Conservation (phyloP, 2,329 filamentous ascomycete genomes). For the Trichoderma koningiopsis region DNA sequence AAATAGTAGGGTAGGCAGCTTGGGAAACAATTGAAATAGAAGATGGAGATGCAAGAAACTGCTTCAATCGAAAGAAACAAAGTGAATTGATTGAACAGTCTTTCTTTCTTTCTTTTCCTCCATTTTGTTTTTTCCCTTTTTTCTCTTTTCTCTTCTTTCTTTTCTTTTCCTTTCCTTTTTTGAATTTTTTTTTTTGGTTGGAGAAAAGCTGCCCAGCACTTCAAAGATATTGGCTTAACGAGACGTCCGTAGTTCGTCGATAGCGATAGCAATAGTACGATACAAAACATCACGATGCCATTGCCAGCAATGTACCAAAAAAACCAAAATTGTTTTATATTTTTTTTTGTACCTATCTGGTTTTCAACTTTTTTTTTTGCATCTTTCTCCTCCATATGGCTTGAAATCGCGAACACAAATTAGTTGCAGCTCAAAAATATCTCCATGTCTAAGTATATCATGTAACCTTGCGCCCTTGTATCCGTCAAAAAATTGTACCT, state of each 20-base stretch:
- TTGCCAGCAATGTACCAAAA: background rate
- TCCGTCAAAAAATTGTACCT: background rate
- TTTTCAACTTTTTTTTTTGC: background rate
- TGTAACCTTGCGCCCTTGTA: background rate
- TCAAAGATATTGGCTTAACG: too few species aligned
- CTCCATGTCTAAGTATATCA: constrained; percentile 23
- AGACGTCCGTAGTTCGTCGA: too few species aligned
- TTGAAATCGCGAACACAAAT: background rate
- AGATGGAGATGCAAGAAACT: background rate
- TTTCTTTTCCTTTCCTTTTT: too few species aligned
- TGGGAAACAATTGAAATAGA: background rate
- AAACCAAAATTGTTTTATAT: background rate
- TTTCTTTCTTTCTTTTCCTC: too few species aligned
- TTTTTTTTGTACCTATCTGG: background rate
- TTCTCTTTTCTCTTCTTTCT: too few species aligned
- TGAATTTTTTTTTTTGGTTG: too few species aligned
- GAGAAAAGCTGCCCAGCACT: too few species aligned
- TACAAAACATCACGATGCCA: background rate
- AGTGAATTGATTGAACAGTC: background rate
- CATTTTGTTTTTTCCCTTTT: too few species aligned
- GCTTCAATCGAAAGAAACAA: background rate
- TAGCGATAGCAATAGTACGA: background rate
- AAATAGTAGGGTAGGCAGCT: too few species aligned
- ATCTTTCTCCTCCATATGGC: background rate
- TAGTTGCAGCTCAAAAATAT: constrained; percentile 13